These are phyloP conservation scores for Flaveria sonorensis DNA, from an alignment of 129 eudicot genomes.

Conservation along the genomic window DNA sequence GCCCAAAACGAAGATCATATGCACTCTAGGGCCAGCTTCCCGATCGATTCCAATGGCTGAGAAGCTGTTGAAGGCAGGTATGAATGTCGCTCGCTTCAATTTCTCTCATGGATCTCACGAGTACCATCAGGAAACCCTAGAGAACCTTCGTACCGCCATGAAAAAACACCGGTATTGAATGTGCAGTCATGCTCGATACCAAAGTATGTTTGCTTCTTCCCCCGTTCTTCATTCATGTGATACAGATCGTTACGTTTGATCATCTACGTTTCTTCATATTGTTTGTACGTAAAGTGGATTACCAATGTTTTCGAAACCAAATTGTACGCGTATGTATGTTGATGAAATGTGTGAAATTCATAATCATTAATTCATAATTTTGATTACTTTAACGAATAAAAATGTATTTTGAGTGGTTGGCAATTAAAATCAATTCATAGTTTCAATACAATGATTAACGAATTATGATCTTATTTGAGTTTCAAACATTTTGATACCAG, in stretches of 20 bases:
- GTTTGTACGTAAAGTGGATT: neutral
- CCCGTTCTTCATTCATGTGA: neutral
- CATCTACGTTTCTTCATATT: neutral
- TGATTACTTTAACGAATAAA: no score
- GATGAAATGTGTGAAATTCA: no score
- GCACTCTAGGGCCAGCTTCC: slow-evolving; percentile 47
- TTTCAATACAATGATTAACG: no score
- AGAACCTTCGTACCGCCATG: slow-evolving; percentile 43
- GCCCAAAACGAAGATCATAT: slow-evolving; percentile 38
- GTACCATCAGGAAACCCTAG: slow-evolving; percentile 48
- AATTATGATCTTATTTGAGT: no score
- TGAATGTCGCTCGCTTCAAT: slow-evolving; percentile 50
- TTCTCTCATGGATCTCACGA: slow-evolving; percentile 47
- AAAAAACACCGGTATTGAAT: slow-evolving; percentile 36
- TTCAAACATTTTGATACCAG: no score
- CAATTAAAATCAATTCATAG: no score
- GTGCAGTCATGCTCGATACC: slow-evolving; percentile 47
- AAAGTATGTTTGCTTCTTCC: slow-evolving; percentile 27
- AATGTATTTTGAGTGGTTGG: no score
- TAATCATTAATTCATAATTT: no score
- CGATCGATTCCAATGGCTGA: slow-evolving; percentile 41
- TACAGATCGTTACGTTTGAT: slow-evolving; percentile 22
- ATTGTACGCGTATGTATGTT: no score
- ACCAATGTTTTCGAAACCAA: no score
- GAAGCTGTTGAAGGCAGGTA: slow-evolving; percentile 35